Base-by-base conservation (phyloP, 306 rosid genomes). In the Acacia crassicarpa region DNA sequence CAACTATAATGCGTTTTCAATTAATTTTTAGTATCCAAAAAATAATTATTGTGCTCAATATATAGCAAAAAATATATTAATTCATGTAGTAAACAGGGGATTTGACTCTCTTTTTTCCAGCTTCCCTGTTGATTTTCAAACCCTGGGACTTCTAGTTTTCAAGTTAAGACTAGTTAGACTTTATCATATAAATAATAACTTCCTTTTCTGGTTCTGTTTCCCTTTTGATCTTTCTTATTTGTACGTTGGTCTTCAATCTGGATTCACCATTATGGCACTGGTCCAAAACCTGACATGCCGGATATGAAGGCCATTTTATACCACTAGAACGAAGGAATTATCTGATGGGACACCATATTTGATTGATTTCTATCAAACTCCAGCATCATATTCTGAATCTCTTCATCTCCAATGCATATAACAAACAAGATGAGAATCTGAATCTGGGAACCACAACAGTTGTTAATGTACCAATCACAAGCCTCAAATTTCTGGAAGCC, bases 341-440 rank as follows among this genome's bases (percentile, higher is more conserved):
- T 46, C 59, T 78, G 51, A 32, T 67, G 23, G 40, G 51, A 41
- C 76, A 59, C 71, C 23, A 53, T 53, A 54, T 20, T 45, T 72
- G 20, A 67, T 17, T 49, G 69, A 23, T 58, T 58, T 38, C 58
- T 25, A 53, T 78, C 9, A 1, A 67, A 69, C 48, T 56, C 14
- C 75, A 54, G 27, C 44, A 73, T 35, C 25, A 16, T 71, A 73
- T 72, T 76, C 12, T 54, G 41, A 72, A 76, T 40, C 38, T 45
- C 68, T 53, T 56, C 65, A 62, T 76, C 53, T 63, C 45, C 27
- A 35, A 75, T 77, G 62, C 82, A 44, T 16, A 15, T 6, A 20
- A 56, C 11, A 86, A 82, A 53, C 81, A 4, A 4, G 1, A 51
- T 15, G 19, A 49, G 19, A 49, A 15, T 49, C 20, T 4, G n/a